Percentiles rank a stretch among this genome's conserved stretches.
Conservation (phyloP, 208 protist species). For the Leishmania martiniquensis region DNA sequence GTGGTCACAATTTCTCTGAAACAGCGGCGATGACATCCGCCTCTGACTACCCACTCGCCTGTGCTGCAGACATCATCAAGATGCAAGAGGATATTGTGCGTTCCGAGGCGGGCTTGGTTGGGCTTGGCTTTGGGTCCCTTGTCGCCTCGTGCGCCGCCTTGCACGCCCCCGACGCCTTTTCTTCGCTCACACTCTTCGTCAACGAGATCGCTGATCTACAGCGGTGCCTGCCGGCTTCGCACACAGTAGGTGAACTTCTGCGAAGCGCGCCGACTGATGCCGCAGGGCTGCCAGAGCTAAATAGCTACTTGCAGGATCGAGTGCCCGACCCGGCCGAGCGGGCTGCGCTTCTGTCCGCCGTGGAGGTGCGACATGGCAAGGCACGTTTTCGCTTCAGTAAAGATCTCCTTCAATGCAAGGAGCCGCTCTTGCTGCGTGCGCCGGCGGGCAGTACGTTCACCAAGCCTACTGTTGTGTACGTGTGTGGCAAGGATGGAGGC, state of each 20-base stretch:
- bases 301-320: constrained; percentile 43
- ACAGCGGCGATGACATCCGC: constrained; percentile 18
- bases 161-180: constrained; percentile 54
- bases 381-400: constrained; percentile 50
- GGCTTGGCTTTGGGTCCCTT: constrained; percentile 79
- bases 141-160: constrained; percentile 65
- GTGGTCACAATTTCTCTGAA: constrained; percentile 73
- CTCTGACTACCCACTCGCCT: constrained; percentile 39
- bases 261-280: constrained; percentile 23
- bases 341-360: constrained; percentile 53
- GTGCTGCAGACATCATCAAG: constrained; percentile 61
- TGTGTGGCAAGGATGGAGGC: constrained; percentile 21
- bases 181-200: constrained; percentile 69
- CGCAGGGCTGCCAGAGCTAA: constrained; percentile 37
- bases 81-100: constrained; percentile 57
- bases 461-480: constrained; percentile 51
- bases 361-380: constrained; percentile 34
- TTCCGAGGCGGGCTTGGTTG: constrained; percentile 46
- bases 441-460: constrained; percentile 29
- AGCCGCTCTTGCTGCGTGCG: constrained; percentile 19
- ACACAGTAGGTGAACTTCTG: constrained; percentile 37
- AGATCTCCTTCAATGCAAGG: constrained; percentile 34
- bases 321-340: constrained; percentile 51
- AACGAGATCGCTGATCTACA: constrained; percentile 48
- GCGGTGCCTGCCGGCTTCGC: constrained; percentile 35